These are phyloP conservation scores for Priceomyces haplophilus DNA, from an alignment of 805 yeast species.

Conservation along the genomic window DNA sequence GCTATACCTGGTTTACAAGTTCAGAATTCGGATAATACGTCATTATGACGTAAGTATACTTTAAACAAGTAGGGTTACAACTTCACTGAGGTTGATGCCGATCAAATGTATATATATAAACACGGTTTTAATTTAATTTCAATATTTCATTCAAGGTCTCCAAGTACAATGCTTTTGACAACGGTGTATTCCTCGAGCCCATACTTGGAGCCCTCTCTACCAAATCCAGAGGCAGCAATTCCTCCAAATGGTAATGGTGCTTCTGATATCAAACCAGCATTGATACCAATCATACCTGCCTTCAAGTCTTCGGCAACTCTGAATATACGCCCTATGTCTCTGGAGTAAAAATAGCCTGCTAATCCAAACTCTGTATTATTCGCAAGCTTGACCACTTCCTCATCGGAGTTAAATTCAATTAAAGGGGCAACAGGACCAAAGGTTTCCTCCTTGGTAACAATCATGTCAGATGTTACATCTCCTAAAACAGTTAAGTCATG, in stretches of 20 bases:
- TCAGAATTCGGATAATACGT: too few relatives aligned
- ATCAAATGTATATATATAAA: not conserved
- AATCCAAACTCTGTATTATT: slow-evolving; percentile 70
- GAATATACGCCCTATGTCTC: slow-evolving; percentile 52
- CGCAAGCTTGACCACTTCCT: slow-evolving; percentile 60
- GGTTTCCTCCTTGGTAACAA: slow-evolving; percentile 65
- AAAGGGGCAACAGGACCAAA: slow-evolving; percentile 80
- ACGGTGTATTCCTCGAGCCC: slow-evolving; percentile 62
- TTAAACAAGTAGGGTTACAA: too few relatives aligned
- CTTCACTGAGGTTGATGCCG: not conserved
- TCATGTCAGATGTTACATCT: slow-evolving; percentile 57
- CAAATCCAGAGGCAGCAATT: slow-evolving; percentile 64
- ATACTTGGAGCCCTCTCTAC: slow-evolving; percentile 63
- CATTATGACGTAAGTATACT: too few relatives aligned
- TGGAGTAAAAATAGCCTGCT: slow-evolving; percentile 72
- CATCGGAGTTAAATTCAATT: slow-evolving; percentile 59
- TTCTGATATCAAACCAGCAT: slow-evolving; percentile 69
- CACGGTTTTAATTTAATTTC: not conserved
- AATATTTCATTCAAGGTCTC: slow-evolving; percentile 18
- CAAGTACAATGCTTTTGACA: slow-evolving; percentile 60
- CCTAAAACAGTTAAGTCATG: slow-evolving; percentile 66
- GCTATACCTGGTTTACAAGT: not conserved
- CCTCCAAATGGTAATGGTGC: slow-evolving; percentile 63
- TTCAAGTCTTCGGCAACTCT: slow-evolving; percentile 65
- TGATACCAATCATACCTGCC: slow-evolving; percentile 80